These are phyloP conservation scores for Talaromyces sp. DNA, from an alignment of 2,329 filamentous ascomycete genomes.

Conservation along the genomic window DNA sequence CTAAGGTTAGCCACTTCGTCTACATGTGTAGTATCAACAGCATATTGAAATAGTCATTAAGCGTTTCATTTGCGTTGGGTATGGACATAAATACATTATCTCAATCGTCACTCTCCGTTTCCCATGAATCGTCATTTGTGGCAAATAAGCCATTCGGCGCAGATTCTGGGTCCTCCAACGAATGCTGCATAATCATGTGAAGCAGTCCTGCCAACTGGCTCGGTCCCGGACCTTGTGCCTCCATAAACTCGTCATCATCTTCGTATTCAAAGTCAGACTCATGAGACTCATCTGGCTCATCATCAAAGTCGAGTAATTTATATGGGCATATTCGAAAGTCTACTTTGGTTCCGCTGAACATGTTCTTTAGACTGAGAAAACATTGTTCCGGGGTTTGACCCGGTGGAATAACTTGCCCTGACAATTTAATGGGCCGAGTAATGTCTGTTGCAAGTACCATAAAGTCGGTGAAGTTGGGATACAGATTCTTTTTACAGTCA, in stretches of 20 bases:
- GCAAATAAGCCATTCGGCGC: no score
- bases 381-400: constrained; percentile 22
- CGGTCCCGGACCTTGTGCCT: neutral
- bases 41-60: neutral
- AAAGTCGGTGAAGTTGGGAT: constrained; percentile 21
- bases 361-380: constrained; percentile 16
- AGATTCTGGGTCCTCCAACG: neutral
- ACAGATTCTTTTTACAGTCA: constrained; percentile 22
- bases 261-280: neutral
- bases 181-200: neutral
- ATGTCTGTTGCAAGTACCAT: constrained; percentile 22
- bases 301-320: neutral
- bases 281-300: neutral
- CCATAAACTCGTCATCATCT: neutral
- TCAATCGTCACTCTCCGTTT: neutral
- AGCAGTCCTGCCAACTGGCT: neutral
- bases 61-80: neutral
- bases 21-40: neutral
- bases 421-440: constrained; percentile 20
- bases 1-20: no score
- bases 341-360: constrained; percentile 21
- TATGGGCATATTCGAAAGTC: constrained; percentile 3
- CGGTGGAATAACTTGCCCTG: constrained; percentile 20
- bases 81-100: neutral
- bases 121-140: neutral